Conservation (phyloP, 148 eudicot species). For the Mesembryanthemum crystallinum region DNA sequence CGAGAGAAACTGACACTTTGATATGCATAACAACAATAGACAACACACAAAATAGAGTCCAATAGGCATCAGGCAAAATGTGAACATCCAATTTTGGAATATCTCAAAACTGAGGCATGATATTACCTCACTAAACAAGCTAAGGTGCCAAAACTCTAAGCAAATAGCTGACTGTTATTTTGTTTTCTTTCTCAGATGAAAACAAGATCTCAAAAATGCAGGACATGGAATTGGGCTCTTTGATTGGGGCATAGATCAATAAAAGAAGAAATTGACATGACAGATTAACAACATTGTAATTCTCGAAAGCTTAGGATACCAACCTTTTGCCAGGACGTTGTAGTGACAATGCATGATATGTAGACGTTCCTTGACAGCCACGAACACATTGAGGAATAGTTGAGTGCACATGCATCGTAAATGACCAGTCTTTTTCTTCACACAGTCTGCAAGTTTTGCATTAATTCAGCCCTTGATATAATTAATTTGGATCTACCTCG, state of each 20-base stretch:
- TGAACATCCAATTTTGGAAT: background rate
- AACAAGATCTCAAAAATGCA: background rate
- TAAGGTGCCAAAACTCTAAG: background rate
- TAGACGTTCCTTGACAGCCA: background rate
- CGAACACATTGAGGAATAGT: background rate
- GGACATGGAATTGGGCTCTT: background rate
- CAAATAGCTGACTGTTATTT: background rate
- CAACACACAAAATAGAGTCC: background rate
- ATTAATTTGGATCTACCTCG: background rate
- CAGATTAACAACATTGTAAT: background rate
- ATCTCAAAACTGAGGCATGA: background rate
- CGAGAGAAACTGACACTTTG: background rate
- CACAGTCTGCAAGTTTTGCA: background rate
- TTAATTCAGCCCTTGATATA: background rate
- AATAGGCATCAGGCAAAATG: background rate
- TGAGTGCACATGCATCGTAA: background rate
- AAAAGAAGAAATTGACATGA: background rate
- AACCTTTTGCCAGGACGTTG: conserved; percentile 12
- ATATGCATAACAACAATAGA: background rate
- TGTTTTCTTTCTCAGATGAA: background rate
- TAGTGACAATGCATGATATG: conserved; percentile 6
- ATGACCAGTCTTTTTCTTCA: background rate
- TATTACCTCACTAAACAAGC: background rate
- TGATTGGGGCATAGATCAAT: background rate
- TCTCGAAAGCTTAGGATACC: conserved; percentile 9